Evolutionary conservation across 75 land plant species (phyloP).

Genomic region (Azolla pinnata): DNA sequence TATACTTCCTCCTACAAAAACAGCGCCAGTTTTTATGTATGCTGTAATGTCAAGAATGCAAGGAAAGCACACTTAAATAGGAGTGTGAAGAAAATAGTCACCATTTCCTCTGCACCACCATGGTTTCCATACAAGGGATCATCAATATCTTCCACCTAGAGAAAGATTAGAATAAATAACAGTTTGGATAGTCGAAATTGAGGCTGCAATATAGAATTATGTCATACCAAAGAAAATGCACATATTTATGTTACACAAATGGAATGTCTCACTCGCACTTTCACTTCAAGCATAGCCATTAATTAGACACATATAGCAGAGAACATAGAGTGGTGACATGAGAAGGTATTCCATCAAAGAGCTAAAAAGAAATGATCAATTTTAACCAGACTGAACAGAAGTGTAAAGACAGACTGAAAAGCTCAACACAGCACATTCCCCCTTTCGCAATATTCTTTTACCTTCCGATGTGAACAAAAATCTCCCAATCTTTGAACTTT

Average conservation of each 20-base stretch:
- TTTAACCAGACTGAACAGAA: background rate
- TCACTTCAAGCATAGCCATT: no score
- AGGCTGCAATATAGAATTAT: background rate
- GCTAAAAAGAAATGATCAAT: background rate
- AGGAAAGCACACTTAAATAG: background rate
- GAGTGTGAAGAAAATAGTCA: slow-evolving; percentile 5
- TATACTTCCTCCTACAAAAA: slow-evolving; percentile 13
- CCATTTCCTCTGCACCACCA: slow-evolving; percentile 32
- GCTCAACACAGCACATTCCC: background rate
- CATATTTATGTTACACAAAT: no score
- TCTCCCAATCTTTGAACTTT: slow-evolving; percentile 30
- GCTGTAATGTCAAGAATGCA: background rate
- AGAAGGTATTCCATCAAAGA: background rate
- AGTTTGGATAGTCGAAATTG: background rate
- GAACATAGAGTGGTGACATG: background rate
- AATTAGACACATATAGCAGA: background rate
- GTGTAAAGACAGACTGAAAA: background rate
- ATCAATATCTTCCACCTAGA: slow-evolving; percentile 33
- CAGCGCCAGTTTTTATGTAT: background rate
- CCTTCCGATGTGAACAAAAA: slow-evolving; percentile 22
- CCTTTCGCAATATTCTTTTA: background rate
- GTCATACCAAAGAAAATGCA: no score
- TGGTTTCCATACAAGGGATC: slow-evolving; percentile 32
- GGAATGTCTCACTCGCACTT: no score
- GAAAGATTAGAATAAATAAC: background rate